These are phyloP conservation scores for Ensete ventricosum DNA, from an alignment of 176 grass and related monocot genomes.

Conservation along the genomic window DNA sequence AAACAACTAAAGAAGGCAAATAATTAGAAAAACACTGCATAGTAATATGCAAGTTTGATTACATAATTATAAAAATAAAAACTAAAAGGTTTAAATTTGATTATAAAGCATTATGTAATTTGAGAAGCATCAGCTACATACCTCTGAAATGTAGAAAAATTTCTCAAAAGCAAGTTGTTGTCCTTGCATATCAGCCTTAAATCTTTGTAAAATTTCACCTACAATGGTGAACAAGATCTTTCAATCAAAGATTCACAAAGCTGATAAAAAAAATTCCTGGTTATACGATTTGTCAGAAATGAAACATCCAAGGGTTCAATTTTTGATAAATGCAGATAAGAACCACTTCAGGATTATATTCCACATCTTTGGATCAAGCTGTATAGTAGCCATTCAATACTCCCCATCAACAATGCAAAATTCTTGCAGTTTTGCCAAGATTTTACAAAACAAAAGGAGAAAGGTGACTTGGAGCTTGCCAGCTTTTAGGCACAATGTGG, in stretches of 20 bases:
- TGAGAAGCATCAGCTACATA: not conserved
- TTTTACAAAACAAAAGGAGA: no score
- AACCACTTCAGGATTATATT: no score
- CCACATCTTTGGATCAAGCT: no score
- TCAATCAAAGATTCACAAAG: not conserved
- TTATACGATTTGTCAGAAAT: not conserved
- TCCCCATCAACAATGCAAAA: no score
- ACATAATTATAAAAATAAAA: not conserved
- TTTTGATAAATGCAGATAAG: no score
- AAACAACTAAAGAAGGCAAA: not conserved
- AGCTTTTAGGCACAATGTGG: no score
- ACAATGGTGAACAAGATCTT: not conserved
- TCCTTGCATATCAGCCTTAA: not conserved
- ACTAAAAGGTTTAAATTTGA: not conserved
- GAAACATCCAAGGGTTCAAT: no score
- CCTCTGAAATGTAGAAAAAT: constrained; percentile 9
- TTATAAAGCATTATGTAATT: not conserved
- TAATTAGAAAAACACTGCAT: not conserved
- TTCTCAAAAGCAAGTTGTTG: not conserved
- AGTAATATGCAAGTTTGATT: not conserved
- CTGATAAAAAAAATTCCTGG: not conserved
- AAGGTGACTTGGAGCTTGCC: no score
- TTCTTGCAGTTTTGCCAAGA: no score
- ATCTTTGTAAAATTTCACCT: constrained; percentile 3
- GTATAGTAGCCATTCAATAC: no score